phyloP scores from a whole-genome alignment of 352 stramenopile genomes.

The Phytophthora pluvialis region DNA sequence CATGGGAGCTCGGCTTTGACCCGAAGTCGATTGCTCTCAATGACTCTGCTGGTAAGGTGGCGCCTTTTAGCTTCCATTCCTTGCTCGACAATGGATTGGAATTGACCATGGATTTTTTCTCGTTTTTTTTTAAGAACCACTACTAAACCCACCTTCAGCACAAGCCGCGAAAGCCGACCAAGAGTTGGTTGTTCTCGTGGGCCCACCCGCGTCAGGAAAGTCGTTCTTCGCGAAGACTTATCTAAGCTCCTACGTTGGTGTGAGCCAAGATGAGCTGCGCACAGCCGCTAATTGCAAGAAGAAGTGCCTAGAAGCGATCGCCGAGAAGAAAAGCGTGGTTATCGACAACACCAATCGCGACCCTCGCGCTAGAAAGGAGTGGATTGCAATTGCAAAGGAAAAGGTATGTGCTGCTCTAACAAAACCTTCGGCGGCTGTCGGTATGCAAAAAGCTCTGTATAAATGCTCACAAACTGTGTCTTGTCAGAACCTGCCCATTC shows the following conservation, averaged over 20 bases:
- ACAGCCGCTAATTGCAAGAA: conserved; percentile 80
- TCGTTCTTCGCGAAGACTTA: conserved; percentile 60
- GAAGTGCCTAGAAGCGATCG: conserved; percentile 60
- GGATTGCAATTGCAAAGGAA: conserved; percentile 72
- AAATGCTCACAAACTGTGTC: not conserved
- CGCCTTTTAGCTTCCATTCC: not conserved
- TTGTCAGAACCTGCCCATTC: conserved; percentile 56
- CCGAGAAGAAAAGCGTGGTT: conserved; percentile 73
- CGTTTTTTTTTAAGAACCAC: conserved; percentile 21
- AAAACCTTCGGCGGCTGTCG: not conserved
- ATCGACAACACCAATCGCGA: conserved; percentile 90
- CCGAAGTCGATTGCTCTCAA: conserved; percentile 46
- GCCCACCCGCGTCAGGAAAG: conserved; percentile 77
- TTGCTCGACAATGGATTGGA: not conserved
- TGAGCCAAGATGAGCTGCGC: conserved; percentile 90
- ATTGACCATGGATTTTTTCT: not conserved
- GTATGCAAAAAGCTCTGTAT: not conserved
- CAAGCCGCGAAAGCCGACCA: conserved; percentile 40
- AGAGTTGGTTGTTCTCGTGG: conserved; percentile 79
- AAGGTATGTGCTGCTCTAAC: conserved; percentile 38
- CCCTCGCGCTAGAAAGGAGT: conserved; percentile 62
- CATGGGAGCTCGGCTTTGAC: conserved; percentile 82
- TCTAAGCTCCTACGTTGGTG: conserved; percentile 60
- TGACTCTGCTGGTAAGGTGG: conserved; percentile 34
- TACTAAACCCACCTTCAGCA: conserved; percentile 34